Base-by-base conservation (phyloP, 805 yeast species). In the Barnettozyma wickerhamii region DNA sequence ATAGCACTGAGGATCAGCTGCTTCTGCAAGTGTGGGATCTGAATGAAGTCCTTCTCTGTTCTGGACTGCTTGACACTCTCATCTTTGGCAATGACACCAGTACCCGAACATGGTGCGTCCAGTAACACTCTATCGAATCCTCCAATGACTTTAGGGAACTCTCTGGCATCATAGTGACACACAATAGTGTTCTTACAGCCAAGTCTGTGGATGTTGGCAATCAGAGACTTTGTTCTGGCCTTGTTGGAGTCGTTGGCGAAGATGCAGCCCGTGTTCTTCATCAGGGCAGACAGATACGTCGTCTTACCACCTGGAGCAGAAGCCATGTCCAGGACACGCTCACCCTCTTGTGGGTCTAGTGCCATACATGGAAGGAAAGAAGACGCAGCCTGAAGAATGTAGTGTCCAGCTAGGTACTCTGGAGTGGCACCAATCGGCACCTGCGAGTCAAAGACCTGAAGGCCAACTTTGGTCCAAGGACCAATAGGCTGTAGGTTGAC, bases 371-470 rank as follows among this genome's bases (percentile, higher is more conserved):
- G 99, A 59, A 93, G 69, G 66, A 91, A 93, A 9, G 98, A 90
- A 6, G 97, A 90, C 18, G 99, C 99, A 32, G 99, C 99, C 66
- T 93, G 99, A 55, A 93, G 69, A 48, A 93, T 93, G 67, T 93
- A 93, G 59, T 93, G 96, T 58, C 99, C 99, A 12, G 98, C 95
- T 58, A 93, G 72, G 62, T 93, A 93, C 67, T 93, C 99, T 33
- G 99, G 99, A 7, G 99, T 93, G 33, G 99, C 99, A 65, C 99
- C 99, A 53, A 93, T 86, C 33, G 99, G 99, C n/a, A 93, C 98
- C 64, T 90, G 98, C 19, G 98, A 90, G 60, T 93, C 99, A 62
- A 91, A 93, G 39, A 93, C 82, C 65, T 93, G 99, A 50, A 93
- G 72, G 47, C 99, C 99, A 38, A 93, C 98, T 65, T 93, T 93